Conservation (phyloP, 2,329 filamentous ascomycete genomes). For the Hysterium pulicare region DNA sequence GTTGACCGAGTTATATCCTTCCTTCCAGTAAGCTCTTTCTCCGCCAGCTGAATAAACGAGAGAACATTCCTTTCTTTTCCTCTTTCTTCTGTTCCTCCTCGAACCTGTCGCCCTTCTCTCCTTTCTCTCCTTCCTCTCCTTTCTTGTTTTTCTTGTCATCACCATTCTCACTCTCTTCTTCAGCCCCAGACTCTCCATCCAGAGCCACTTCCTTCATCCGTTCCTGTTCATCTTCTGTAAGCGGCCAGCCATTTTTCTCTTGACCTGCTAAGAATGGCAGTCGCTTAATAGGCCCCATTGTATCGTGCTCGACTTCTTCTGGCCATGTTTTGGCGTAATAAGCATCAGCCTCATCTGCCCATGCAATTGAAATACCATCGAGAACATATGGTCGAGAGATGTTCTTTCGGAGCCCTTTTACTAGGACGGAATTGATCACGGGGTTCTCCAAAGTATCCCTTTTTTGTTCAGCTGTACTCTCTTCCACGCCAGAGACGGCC, state of each 20-base stretch:
- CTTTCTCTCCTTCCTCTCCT: not conserved
- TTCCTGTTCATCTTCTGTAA: not conserved
- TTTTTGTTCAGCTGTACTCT: not conserved
- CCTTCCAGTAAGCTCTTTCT: too few species aligned
- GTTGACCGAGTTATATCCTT: too few species aligned
- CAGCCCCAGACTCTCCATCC: not conserved
- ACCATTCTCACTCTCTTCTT: too few species aligned
- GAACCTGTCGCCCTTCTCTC: too few species aligned
- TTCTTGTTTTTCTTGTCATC: too few species aligned
- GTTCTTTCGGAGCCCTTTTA: slow-evolving; percentile 10
- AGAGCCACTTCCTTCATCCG: not conserved
- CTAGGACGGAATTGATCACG: not conserved
- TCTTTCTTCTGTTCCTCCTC: not conserved
- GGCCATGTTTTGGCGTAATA: slow-evolving; percentile 20
- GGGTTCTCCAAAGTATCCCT: not conserved
- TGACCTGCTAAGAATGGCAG: not conserved
- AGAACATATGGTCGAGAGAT: slow-evolving; percentile 22
- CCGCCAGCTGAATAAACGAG: not conserved
- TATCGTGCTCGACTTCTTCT: slow-evolving; percentile 11
- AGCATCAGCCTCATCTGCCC: slow-evolving; percentile 33
- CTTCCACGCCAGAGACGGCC: not conserved
- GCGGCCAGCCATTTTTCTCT: not conserved
- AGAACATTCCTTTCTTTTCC: not conserved
- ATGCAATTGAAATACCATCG: slow-evolving; percentile 25
- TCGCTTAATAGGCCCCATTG: slow-evolving; percentile 7